Evolutionary conservation across 257 asterid species (phyloP), one percentile per base, ranked within the genome.

Genomic region (Przewalskia tangutica): DNA sequence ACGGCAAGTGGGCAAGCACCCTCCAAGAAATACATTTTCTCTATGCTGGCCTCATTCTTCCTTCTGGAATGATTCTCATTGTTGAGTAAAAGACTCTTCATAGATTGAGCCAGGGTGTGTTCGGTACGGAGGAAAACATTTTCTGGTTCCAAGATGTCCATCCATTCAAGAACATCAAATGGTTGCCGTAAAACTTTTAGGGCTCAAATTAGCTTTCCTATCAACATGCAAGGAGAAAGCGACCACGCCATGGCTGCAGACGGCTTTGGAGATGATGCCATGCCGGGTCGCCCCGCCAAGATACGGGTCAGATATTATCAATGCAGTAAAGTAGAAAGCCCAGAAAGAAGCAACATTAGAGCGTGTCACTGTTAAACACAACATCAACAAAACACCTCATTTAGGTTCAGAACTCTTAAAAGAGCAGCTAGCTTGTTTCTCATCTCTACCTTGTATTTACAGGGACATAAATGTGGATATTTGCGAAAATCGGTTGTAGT

Each of bases 181-280:
- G 10, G 23, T 56, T 56, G 63, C 20, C 63, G 9, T 58, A 58
- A 58, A 56, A 56, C 32, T 56, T 56, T 60, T 60, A 60, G 40
- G 68, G 68, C 68, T 62, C 67, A 62, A 12, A 62, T 20, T 20
- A 20, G 6, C 42, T 27, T 62, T 23, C 6, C 2, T 4, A 3
- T 4, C n/a, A n/a, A 56, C 9, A 56, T 27, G 9, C 68, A 62
- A 10, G 9, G 8, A 23, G 79, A 12, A 46, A 48, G 4, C 0
- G 13, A 12, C 42, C 79, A 73, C 6, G 38, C 60, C 60, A 48
- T 73, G 79, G 79, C 82, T 82, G 82, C 82, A 82, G 46, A 75
- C n/a, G n/a, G n/a, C n/a, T n/a, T n/a, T n/a, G n/a, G n/a, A n/a
- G n/a, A n/a, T n/a, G 32, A 27, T 27, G 32, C 32, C 32, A 27